Percentiles rank a stretch among this genome's conserved stretches.
phyloP scores from a whole-genome alignment of 139 green algal species.

The Mesotaenium endlicherianum region DNA sequence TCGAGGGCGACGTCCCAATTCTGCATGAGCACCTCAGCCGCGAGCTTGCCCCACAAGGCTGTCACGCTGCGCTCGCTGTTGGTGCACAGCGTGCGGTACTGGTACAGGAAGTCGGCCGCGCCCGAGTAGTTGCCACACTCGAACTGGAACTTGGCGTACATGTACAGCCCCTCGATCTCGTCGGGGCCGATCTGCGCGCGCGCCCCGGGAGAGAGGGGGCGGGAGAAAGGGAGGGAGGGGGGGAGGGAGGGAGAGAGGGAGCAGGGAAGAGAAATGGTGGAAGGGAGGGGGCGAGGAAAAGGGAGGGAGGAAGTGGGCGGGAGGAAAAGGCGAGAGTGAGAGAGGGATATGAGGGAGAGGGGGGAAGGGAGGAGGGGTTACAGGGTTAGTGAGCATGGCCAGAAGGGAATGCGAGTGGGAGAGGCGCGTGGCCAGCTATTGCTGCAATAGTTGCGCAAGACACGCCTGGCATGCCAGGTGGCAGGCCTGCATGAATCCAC shows the following conservation, averaged over 20 bases:
- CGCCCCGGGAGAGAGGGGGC: too few species aligned
- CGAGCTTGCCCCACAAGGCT: conserved; percentile 95
- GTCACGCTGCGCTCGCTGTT: conserved; percentile 75
- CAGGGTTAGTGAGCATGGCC: too few species aligned
- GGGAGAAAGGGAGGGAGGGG: too few species aligned
- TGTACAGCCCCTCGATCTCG: conserved; percentile 94
- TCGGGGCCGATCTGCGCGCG: conserved; percentile 70
- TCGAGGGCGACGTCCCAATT: conserved; percentile 83
- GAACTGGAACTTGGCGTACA: conserved; percentile 98
- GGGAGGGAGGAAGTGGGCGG: background rate
- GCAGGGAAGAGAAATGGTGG: background rate
- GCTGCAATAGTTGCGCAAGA: too few species aligned
- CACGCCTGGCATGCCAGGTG: too few species aligned
- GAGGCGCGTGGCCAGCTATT: too few species aligned
- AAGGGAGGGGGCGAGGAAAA: background rate
- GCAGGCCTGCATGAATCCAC: too few species aligned
- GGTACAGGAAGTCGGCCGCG: conserved; percentile 85
- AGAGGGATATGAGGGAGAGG: too few species aligned
- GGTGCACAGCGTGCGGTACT: conserved; percentile 87
- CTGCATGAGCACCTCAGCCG: conserved; percentile 89
- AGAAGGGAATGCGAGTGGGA: too few species aligned
- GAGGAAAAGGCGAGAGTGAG: background rate
- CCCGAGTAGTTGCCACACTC: conserved; percentile 97
- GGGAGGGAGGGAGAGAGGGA: background rate
- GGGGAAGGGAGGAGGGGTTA: background rate